Evolutionary conservation across 768 basidiomycete genomes (phyloP), one percentile per base, ranked within the genome.

Genomic region (Mycena kentingensis): DNA sequence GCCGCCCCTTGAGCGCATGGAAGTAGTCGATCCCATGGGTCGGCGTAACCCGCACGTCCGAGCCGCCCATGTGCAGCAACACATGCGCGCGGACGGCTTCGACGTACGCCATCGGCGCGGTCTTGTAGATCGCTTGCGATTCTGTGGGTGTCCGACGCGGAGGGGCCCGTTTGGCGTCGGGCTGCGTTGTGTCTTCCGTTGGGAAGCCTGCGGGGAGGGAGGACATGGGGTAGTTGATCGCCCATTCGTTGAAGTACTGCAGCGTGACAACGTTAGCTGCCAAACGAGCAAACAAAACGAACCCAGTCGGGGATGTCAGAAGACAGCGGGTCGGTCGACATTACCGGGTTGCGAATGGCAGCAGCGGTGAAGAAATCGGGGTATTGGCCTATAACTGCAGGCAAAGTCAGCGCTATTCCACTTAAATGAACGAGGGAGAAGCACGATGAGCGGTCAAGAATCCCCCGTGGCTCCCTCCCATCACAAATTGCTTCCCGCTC

Each of bases 231-330:
- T 73, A 77, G 66, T 55, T 59, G 27, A 80, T 55, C 63, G 81
- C 68, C 54, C 73, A 76, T 60, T 80, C 78, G 15, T 74, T 62
- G 52, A 70, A 80, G 45, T 75, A 77, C 58, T 59, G 44, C 36
- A 18, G 25, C 10, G 13, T 32, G 1, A 12, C 31, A 49, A 12
- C 41, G 35, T 22, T 29, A 43, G 5, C 15, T 5, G 37, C 19
- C 21, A 11, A 35, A 21, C 3, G 15, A 19, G 26, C 1, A 10
- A 7, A 22, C n/a, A 37, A 46, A n/a, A 6, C 52, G n/a, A 13
- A 51, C 58, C 87, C 87, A 90, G 60, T 89, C 87, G 7, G 84
- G 79, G 35, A 90, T 88, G 54, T 90, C 88, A 1, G 79, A 79
- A 1, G 78, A 66, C 25, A 83, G 66, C 39, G 84, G 81, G 11